Conservation (phyloP, 805 yeast species). For the Limtongia smithiae region DNA sequence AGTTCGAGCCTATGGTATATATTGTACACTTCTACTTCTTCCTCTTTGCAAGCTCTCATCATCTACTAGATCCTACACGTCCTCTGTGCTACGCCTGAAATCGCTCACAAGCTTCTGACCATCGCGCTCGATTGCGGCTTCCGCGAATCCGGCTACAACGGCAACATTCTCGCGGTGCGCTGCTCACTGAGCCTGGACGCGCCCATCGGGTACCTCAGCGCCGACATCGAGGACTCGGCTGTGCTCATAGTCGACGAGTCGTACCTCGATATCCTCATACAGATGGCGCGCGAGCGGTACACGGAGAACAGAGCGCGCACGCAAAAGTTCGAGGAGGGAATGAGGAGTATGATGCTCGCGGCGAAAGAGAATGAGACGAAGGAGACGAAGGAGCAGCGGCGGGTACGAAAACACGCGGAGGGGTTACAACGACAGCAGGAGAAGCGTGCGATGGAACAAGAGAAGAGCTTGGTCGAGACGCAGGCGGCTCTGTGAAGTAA, state of each 20-base stretch:
- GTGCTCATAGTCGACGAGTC: conserved; percentile 47
- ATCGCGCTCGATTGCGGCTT: conserved; percentile 82
- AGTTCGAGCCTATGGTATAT: conserved; percentile 71
- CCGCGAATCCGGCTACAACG: conserved; percentile 84
- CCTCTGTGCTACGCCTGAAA: conserved; percentile 58
- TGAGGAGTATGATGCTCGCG: neutral
- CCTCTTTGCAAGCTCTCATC: neutral
- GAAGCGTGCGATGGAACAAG: neutral
- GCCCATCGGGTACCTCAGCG: conserved; percentile 62
- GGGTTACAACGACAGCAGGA: neutral
- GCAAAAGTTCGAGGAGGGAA: conserved; percentile 29
- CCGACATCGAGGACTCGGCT: conserved; percentile 17
- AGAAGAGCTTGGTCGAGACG: neutral
- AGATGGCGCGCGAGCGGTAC: conserved; percentile 59
- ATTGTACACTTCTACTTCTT: neutral
- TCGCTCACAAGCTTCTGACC: conserved; percentile 61
- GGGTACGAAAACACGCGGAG: conserved; percentile 9
- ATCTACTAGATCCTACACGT: conserved; percentile 59
- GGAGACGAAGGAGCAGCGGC: conserved; percentile 10
- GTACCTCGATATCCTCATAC: conserved; percentile 52
- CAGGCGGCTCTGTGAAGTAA: too few species aligned
- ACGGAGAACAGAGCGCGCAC: conserved; percentile 60
- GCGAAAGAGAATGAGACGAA: neutral
- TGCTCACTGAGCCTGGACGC: conserved; percentile 69
- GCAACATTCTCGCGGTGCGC: conserved; percentile 72